Conservation (phyloP, 805 yeast species). For the Candida morakotiae region DNA sequence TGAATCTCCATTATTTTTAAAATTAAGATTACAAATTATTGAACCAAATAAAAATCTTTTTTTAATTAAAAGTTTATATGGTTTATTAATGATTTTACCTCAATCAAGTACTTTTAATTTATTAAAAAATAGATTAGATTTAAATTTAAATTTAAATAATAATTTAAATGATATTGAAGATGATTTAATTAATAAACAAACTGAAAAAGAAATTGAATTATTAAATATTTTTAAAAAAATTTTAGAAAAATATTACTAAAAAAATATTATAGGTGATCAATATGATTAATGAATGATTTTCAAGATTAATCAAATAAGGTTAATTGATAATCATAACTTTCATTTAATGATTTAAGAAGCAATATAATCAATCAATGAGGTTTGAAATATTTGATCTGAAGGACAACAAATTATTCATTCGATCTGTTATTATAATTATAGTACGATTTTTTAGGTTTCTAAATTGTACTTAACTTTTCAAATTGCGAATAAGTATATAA, state of each 20-base stretch:
- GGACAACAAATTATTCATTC: too few relatives aligned
- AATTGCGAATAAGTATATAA: too few relatives aligned
- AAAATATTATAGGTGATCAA: not conserved
- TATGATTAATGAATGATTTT: too few relatives aligned
- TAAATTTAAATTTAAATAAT: conserved; percentile 10
- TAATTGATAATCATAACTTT: too few relatives aligned
- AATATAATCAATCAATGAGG: too few relatives aligned
- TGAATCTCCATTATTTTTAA: conserved; percentile 90
- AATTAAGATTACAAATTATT: conserved; percentile 78
- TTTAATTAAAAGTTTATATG: conserved; percentile 83
- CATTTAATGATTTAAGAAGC: too few relatives aligned
- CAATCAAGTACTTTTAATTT: conserved; percentile 89
- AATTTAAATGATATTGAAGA: not conserved
- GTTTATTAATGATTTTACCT: conserved; percentile 88
- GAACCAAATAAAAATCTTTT: conserved; percentile 82
- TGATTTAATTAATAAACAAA: not conserved
- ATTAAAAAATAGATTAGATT: conserved; percentile 63
- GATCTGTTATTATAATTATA: too few relatives aligned
- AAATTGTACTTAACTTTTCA: too few relatives aligned
- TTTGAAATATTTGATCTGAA: too few relatives aligned
- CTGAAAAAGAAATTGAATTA: not conserved
- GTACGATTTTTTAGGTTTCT: too few relatives aligned
- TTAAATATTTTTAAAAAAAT: not conserved
- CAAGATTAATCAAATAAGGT: too few relatives aligned
- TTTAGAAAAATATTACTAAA: not conserved